Evolutionary conservation across 306 rosid species (phyloP), one percentile per base, ranked within the genome.

Genomic region (Citrullus amarus): DNA sequence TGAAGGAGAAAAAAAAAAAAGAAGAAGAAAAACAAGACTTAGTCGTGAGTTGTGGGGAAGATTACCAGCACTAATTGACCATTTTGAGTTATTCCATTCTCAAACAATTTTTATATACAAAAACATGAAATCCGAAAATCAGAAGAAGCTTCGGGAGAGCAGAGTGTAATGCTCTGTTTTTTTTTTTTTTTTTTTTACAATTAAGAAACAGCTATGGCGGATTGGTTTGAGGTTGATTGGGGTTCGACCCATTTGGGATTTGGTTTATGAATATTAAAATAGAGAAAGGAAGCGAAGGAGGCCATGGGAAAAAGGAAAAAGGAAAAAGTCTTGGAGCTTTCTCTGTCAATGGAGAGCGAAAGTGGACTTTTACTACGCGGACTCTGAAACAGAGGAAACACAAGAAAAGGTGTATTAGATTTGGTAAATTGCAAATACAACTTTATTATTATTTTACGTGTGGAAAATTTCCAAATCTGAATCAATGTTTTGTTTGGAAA

Each of bases 1-100:
- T 84, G 76, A 59, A 75, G 74, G 83, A 16, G 39, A 30, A n/a
- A 62, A 13, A 63, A 63, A 63, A 11, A 62, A 11, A 46, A 48
- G 13, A 44, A 44, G 53, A 48, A 38, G 13, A 46, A 22, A 32
- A 50, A 43, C 5, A 50, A 25, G 77, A 72, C 43, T 50, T 50
- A 8, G 77, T 48, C 41, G 70, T 63, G 46, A 63, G 44, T 34
- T 39, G 46, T 63, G 70, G 38, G 70, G 46, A 28, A 50, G 77
- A 50, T 50, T 72, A 43, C 9, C 75, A 68, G 53, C 75, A 68
- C 55, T 43, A 68, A 68, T 43, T 44, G 55, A 68, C 75, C 75
- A 68, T 41, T 13, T 41, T n/a, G 34, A 14, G 48, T 71, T 71
- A 8, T 70, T 13, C 39, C 13, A 50, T 48, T 6, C 59, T 5